These are phyloP conservation scores for Coemansia sp. DNA, from an alignment of 192 early-diverging fungal genomes.

Conservation along the genomic window DNA sequence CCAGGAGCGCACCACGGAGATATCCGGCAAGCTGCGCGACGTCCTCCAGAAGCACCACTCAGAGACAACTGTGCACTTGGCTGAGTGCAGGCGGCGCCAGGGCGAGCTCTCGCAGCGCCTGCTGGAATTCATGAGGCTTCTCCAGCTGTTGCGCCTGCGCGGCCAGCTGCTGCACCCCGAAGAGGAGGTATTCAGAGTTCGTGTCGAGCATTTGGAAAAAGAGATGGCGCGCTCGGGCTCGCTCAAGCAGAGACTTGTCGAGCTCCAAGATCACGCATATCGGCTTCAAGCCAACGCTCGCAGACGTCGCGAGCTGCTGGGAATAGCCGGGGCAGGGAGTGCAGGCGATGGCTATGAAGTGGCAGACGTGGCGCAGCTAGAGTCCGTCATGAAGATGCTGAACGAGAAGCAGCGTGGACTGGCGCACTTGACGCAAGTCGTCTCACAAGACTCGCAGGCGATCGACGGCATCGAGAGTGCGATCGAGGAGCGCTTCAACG, in stretches of 20 bases:
- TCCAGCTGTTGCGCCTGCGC: slow-evolving; percentile 79
- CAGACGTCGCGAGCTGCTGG: slow-evolving; percentile 34
- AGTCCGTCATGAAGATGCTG: slow-evolving; percentile 46
- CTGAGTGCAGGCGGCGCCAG: slow-evolving; percentile 77
- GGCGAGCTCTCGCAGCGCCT: slow-evolving; percentile 71
- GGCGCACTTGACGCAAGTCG: slow-evolving; percentile 61
- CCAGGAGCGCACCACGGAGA: slow-evolving; percentile 69
- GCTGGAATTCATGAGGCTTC: slow-evolving; percentile 80
- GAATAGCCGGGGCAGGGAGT: slow-evolving; percentile 12
- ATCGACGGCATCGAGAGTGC: slow-evolving; percentile 42
- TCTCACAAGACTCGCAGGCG: slow-evolving; percentile 60
- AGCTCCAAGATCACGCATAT: slow-evolving; percentile 78
- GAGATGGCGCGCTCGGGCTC: slow-evolving; percentile 75
- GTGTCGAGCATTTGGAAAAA: slow-evolving; percentile 70
- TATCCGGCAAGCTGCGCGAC: slow-evolving; percentile 56
- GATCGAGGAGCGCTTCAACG: slow-evolving; percentile 36
- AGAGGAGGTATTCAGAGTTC: slow-evolving; percentile 74
- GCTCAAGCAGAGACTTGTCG: slow-evolving; percentile 77
- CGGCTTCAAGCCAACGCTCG: slow-evolving; percentile 60
- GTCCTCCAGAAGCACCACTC: slow-evolving; percentile 67
- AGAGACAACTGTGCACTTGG: slow-evolving; percentile 68
- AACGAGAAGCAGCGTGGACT: slow-evolving; percentile 66
- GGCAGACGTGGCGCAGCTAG: slow-evolving; percentile 57
- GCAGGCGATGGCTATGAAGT: slow-evolving; percentile 54
- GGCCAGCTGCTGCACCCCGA: slow-evolving; percentile 78